Base-by-base conservation (phyloP, 805 yeast species). In the Spathaspora boniae region DNA sequence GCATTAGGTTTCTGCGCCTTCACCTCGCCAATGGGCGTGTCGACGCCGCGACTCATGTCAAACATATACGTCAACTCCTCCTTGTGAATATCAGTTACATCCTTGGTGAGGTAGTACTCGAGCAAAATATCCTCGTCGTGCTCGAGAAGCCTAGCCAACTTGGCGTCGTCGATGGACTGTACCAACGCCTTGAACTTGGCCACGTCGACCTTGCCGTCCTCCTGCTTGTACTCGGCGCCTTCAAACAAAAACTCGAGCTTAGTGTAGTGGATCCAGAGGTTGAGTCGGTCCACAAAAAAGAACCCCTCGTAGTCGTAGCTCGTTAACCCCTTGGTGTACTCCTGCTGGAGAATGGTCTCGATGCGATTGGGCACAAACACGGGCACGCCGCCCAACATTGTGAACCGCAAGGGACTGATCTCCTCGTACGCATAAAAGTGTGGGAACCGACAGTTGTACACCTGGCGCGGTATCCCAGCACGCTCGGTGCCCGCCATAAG, bases 341-440 rank as follows among this genome's bases (percentile, higher is more conserved):
- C 56, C 16, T 40, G 48, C 16, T 47, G 40, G 27, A 58, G 44
- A 21, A 58, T 48, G 5, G 42, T 49, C 14, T 46, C 34, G 30
- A 56, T 46, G 29, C 45, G 45, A 37, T 54, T 47, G 6, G 62
- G 62, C n/a, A 57, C 42, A 25, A 40, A 58, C 15, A 50, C 40
- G 19, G 60, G 60, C 5, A 48, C 74, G 4, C 84, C 82, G 45
- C 81, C 86, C 48, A 74, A 71, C 43, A 64, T 53, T 0, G 85
- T 68, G 26, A 68, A 53, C 18, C 65, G 52, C 40, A 82, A 53
- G 4, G 86, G 86, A 6, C 75, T 64, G n/a, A 82, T 40, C 40
- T 76, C 76, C 1, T 68, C 57, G 37, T 68, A 58, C 1, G 62
- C 51, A 35, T 70, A 70, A 44, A 74, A 78, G 58, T 82, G 89